Base-by-base conservation (phyloP, 768 basidiomycete species). In the Pulveroboletus sp. region DNA sequence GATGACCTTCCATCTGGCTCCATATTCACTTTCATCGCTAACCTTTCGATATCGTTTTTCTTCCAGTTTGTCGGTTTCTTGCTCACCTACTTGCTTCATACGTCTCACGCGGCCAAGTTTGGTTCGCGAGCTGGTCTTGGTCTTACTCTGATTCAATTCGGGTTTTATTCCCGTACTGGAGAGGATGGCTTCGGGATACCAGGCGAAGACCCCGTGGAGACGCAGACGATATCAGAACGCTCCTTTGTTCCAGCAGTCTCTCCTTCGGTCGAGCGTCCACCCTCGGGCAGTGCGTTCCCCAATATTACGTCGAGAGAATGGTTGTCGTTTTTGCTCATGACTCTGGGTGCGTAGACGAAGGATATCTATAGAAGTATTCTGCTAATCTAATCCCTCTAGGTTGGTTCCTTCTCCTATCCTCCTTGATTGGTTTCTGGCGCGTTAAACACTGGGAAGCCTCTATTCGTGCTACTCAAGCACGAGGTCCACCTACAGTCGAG, bases 41-140 rank as follows among this genome's bases (percentile, higher is more conserved):
- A 90, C 68, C 66, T 86, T 48, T 79, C 93, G 72, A 83, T 91
- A 50, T 94, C 92, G 7, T 88, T 88, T 72, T 92, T 93, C 72
- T 98, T 99, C 85, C 93, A 97, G 71, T 94, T 97, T 67, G 79
- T 95, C 61, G 94, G 91, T 45, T 93, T 89, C 76, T 69, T 88
- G 51, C 79, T 99, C 71, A 96, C 94, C 1, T 96, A 93, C 62
- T 83, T 97, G 58, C 83, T 98, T 3, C 87, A 89, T 70, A 85
- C 84, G 11, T 86, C 93, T 1, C 94, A 98, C 63, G 92, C 96
- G 0, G 90, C 87, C 52, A 94, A 93, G 67, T 90, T 81, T 63
- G 96, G 96, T 43, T 92, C 91, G 14, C 86, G 92, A 39, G 93
- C 92, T 0, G 95, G 95, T 28, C 81, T 99, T n/a, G 95, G 95